Percentiles rank a stretch among this genome's conserved stretches.
These are phyloP conservation scores for Tolypocladium cylindrosporum DNA, from an alignment of 2,329 filamentous ascomycete genomes.

Conservation along the genomic window DNA sequence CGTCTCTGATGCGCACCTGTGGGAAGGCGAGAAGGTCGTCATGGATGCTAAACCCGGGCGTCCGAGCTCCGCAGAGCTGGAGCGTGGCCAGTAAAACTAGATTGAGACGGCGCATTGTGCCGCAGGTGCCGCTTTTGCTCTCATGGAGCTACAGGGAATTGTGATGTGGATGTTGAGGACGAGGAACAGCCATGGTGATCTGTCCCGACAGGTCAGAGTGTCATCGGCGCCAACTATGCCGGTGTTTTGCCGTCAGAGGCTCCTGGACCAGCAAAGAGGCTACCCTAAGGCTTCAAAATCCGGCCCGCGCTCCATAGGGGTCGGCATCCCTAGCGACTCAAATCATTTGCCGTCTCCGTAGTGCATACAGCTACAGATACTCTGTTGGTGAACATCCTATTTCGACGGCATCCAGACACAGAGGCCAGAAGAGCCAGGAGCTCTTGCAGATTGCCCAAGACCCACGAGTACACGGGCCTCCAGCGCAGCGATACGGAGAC, in stretches of 20 bases:
- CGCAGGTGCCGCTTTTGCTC: constrained; percentile 12
- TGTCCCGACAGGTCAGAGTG: not conserved
- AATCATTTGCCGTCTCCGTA: not conserved
- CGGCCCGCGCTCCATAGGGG: not conserved
- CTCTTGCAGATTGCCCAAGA: not conserved
- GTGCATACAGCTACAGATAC: not conserved
- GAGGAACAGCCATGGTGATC: not conserved
- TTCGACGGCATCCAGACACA: not conserved
- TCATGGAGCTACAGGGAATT: constrained; percentile 15
- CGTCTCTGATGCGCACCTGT: constrained; percentile 46
- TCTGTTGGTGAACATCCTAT: not conserved
- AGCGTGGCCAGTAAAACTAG: constrained; percentile 32
- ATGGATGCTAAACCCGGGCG: constrained; percentile 67
- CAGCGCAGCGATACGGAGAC: not conserved
- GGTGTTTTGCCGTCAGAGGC: not conserved
- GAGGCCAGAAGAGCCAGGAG: not conserved
- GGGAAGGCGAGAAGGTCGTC: constrained; percentile 83
- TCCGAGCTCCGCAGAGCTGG: constrained; percentile 37
- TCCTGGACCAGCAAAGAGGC: not conserved
- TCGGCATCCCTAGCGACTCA: not conserved
- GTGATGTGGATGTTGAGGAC: not conserved
- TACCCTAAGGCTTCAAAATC: too few species aligned
- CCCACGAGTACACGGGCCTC: too few species aligned
- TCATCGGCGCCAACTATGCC: not conserved
- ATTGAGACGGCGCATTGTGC: constrained; percentile 40